Percentiles rank a stretch among this genome's conserved stretches.
Conservation (phyloP, 305 asterid genomes). For the Lippia alba region DNA sequence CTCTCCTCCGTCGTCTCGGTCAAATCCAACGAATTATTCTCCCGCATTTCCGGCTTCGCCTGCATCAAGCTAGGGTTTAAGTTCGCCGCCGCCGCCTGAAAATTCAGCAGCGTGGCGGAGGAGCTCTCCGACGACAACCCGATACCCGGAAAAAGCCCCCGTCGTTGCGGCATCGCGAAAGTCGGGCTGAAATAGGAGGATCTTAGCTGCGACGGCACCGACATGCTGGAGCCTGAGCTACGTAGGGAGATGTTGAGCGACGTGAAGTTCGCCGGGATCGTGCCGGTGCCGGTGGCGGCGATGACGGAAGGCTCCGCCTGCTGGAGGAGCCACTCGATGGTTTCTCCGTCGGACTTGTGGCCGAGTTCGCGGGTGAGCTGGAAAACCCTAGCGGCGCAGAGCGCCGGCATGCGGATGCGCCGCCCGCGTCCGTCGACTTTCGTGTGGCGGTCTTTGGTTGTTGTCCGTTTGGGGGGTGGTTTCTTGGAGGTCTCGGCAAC, state of each 20-base stretch:
- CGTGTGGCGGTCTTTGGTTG: conserved; percentile 85
- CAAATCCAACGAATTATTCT: conserved; percentile 52
- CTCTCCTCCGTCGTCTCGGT: conserved; percentile 57
- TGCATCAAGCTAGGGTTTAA: conserved; percentile 60
- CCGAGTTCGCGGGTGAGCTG: conserved; percentile 86
- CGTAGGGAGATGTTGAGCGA: conserved; percentile 83
- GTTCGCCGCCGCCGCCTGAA: conserved; percentile 45
- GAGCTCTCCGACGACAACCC: conserved; percentile 65
- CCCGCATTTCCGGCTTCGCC: conserved; percentile 62
- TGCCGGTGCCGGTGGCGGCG: conserved; percentile 93
- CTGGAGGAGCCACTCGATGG: conserved; percentile 83
- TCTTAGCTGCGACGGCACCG: conserved; percentile 81
- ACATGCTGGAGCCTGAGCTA: conserved; percentile 89
- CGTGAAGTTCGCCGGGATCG: conserved; percentile 91
- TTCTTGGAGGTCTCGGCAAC: conserved; percentile 60
- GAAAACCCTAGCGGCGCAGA: conserved; percentile 93
- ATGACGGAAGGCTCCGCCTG: conserved; percentile 93
- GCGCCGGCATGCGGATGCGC: conserved; percentile 92
- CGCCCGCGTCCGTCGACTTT: conserved; percentile 91
- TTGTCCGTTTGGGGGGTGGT: conserved; percentile 67
- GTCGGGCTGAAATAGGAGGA: conserved; percentile 67
- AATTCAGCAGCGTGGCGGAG: conserved; percentile 63
- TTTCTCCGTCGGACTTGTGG: conserved; percentile 87
- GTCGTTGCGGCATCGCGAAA: conserved; percentile 60
- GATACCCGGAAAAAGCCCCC: conserved; percentile 61